phyloP scores from a whole-genome alignment of 2,329 filamentous ascomycete species.

The Rhynchosporium graminicola region DNA sequence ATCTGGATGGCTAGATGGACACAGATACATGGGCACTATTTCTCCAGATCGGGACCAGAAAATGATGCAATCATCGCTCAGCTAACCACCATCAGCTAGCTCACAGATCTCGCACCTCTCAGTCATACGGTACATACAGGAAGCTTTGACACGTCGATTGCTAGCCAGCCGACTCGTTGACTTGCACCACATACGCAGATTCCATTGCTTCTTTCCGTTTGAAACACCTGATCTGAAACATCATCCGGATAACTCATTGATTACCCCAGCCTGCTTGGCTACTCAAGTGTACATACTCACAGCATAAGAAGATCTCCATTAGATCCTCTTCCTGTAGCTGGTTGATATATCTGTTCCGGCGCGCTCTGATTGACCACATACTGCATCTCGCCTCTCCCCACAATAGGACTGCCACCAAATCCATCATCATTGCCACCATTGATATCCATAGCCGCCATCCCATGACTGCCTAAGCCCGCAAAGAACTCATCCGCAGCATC shows the following conservation, averaged over 20 bases:
- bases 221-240: conserved; percentile 7
- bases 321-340: conserved; percentile 60
- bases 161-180: too few relatives aligned
- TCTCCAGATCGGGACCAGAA: too few relatives aligned
- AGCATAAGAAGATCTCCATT: conserved; percentile 73
- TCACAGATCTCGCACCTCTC: too few relatives aligned
- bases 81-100: too few relatives aligned
- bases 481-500: conserved; percentile 91
- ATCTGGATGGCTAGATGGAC: too few relatives aligned
- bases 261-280: not conserved
- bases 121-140: too few relatives aligned
- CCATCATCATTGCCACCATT: conserved; percentile 59
- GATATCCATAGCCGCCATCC: conserved; percentile 72
- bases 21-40: too few relatives aligned
- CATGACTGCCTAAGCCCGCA: conserved; percentile 70
- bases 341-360: conserved; percentile 73
- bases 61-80: too few relatives aligned
- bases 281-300: conserved; percentile 41
- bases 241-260: not conserved
- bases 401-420: conserved; percentile 55
- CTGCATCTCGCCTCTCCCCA: conserved; percentile 52
- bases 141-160: too few relatives aligned
- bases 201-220: not conserved
- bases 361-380: conserved; percentile 83
- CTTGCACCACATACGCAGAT: too few relatives aligned